Evolutionary conservation across 805 yeast genomes (phyloP).

Genomic region (Suhomyces sp.): DNA sequence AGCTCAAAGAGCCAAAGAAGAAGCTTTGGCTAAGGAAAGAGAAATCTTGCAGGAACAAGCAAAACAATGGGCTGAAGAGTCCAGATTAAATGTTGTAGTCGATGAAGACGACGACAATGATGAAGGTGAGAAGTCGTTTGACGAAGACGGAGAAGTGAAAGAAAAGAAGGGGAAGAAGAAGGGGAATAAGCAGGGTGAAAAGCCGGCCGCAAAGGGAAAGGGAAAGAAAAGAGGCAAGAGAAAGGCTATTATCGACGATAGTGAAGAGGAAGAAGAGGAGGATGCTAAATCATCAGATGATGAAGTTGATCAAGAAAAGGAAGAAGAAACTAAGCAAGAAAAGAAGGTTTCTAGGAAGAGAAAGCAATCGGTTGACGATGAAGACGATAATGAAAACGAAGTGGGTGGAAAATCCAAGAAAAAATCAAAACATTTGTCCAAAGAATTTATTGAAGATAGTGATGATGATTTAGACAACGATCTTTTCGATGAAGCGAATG

Average conservation of each 20-base stretch:
- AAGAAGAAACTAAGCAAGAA: conserved; percentile 7
- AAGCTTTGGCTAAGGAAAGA: conserved; percentile 45
- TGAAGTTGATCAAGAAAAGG: conserved; percentile 20
- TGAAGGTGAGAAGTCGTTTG: conserved; percentile 5
- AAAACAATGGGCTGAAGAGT: conserved; percentile 51
- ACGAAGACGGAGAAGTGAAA: conserved; percentile 12
- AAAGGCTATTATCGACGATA: conserved; percentile 35
- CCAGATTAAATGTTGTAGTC: conserved; percentile 34
- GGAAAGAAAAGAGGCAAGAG: conserved; percentile 20
- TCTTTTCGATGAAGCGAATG: conserved; percentile 28
- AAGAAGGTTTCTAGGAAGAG: conserved; percentile 17
- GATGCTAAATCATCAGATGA: conserved; percentile 12
- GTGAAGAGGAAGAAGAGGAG: conserved; percentile 26
- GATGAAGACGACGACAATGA: conserved; percentile 38
- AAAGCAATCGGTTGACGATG: conserved; percentile 31
- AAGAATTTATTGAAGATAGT: conserved; percentile 43
- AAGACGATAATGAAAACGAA: conserved; percentile 29
- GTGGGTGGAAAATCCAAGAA: conserved; percentile 35
- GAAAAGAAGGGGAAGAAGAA: conserved; percentile 24
- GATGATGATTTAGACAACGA: conserved; percentile 43
- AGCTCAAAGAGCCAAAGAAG: conserved; percentile 46
- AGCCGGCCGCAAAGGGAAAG: conserved; percentile 1
- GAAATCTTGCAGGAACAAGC: conserved; percentile 53
- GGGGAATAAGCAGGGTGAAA: conserved; percentile 26
- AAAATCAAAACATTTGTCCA: conserved; percentile 28